Base-by-base conservation (phyloP, 805 yeast genomes). In the Saturnispora dispora region DNA sequence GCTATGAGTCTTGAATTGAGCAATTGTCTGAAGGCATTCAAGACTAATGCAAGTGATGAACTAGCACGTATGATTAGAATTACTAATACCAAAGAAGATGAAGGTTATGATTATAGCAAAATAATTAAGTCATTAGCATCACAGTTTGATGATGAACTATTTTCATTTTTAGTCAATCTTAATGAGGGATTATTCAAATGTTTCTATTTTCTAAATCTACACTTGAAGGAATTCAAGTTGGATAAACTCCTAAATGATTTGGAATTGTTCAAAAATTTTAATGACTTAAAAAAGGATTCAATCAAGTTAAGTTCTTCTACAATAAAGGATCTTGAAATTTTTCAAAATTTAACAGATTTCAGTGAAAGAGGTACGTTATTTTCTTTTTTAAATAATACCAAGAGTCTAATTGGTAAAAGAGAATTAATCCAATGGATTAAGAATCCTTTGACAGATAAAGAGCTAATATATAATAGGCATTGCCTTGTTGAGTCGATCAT, bases 321-420 rank as follows among this genome's bases (percentile, higher is more conserved):
- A 0, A 57, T 93, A 4, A 73, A 75, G 32, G 81, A 85, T 42
- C 68, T 93, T 20, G 97, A 93, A 60, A 76, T 93, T 1, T 88
- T 86, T 59, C 69, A 71, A 20, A 87, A 87, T 58, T 67, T 74
- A 3, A 80, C 93, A 0, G 81, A 81, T 55, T 63, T 68, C 11
- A 68, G 73, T 4, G 71, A 70, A 8, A 67, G 72, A 32, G 98
- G 97, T 0, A 80, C 96, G 0, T 67, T 91, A 13, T 63, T 86
- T 15, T 87, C 95, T 89, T 70, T 88, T 2, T 58, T 93, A 53
- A 85, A 91, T 62, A 89, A 85, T 57, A 87, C 98, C 0, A 68
- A 79, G 33, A 87, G 98, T 0, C 72, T 75, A 28, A 84, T 83
- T 64, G 99, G 99, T 0, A 75, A 72, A 44, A 67, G 96, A 50